These are phyloP conservation scores for Nakazawaea populi DNA, from an alignment of 805 yeast genomes.

Conservation along the genomic window DNA sequence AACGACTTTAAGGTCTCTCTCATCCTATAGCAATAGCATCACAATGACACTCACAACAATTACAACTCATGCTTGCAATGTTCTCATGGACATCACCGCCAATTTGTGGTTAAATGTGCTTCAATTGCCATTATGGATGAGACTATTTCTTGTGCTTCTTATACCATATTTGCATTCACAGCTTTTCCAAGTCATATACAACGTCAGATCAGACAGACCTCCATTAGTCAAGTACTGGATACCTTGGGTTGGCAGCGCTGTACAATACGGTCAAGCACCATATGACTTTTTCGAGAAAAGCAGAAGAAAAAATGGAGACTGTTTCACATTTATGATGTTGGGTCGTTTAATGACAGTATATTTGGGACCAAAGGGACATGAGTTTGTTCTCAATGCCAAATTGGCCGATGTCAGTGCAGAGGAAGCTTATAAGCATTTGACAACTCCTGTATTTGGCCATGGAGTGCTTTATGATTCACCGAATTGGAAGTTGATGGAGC, in stretches of 20 bases:
- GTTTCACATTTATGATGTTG: constrained; percentile 80
- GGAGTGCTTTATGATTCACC: constrained; percentile 98
- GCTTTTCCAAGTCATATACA: constrained; percentile 60
- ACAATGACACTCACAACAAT: not conserved
- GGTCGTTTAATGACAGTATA: constrained; percentile 94
- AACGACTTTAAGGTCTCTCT: too few species aligned
- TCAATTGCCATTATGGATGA: constrained; percentile 14
- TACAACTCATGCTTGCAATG: not conserved
- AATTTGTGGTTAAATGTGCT: not conserved
- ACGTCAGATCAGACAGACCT: constrained; percentile 71
- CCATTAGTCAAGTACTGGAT: constrained; percentile 90
- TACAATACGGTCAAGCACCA: constrained; percentile 86
- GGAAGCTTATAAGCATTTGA: constrained; percentile 90
- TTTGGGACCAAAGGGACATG: constrained; percentile 96
- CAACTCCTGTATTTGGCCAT: constrained; percentile 98
- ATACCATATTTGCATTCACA: constrained; percentile 61
- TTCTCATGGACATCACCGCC: not conserved
- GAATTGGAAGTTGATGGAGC: constrained; percentile 91
- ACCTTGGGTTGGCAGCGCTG: constrained; percentile 95
- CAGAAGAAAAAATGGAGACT: constrained; percentile 83
- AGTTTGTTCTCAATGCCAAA: constrained; percentile 89
- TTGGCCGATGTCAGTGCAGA: constrained; percentile 90
- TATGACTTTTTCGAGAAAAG: constrained; percentile 80
- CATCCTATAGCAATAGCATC: not conserved
- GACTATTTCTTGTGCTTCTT: constrained; percentile 26